A percentile compares a stretch with the other conserved stretches of the same genome.
phyloP scores from a whole-genome alignment of 441 rosid genomes.

The Dalechampia spathulata region DNA sequence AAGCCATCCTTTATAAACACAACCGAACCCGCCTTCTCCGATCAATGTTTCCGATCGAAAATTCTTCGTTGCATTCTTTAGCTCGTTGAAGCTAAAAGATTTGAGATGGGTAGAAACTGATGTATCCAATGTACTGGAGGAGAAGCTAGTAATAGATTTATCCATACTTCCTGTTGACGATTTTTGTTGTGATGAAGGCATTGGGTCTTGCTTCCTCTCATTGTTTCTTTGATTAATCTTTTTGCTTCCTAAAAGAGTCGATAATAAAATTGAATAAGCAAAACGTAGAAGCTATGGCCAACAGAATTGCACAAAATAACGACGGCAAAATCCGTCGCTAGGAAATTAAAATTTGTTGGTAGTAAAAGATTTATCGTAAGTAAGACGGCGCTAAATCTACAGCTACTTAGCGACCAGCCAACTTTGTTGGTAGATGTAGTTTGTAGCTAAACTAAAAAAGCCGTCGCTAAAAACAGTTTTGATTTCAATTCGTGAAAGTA shows the following conservation, averaged over 20 bases:
- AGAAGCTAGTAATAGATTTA: conserved; percentile 9
- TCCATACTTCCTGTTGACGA: conserved; percentile 14
- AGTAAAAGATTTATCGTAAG: no score
- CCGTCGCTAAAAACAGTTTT: no score
- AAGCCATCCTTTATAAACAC: conserved; percentile 93
- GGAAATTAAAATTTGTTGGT: no score
- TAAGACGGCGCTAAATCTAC: no score
- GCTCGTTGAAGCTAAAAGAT: conserved; percentile 49
- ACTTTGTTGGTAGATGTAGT: no score
- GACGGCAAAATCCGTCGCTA: no score
- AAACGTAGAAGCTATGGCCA: no score
- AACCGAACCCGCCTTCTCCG: conserved; percentile 96
- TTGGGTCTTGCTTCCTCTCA: conserved; percentile 15
- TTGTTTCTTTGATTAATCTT: conserved; percentile 11
- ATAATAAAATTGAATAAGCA: no score
- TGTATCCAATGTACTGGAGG: conserved; percentile 21
- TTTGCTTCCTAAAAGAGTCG: conserved; percentile 24
- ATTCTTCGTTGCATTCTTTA: conserved; percentile 65
- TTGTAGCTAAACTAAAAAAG: no score
- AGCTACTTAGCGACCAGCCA: no score
- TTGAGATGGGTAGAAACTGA: conserved; percentile 40
- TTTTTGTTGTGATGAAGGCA: conserved; percentile 10
- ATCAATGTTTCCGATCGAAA: conserved; percentile 77
- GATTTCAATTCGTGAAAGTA: no score
- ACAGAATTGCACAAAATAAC: no score